Base-by-base conservation (phyloP, 2,329 filamentous ascomycete genomes). In the Alternaria sp. region DNA sequence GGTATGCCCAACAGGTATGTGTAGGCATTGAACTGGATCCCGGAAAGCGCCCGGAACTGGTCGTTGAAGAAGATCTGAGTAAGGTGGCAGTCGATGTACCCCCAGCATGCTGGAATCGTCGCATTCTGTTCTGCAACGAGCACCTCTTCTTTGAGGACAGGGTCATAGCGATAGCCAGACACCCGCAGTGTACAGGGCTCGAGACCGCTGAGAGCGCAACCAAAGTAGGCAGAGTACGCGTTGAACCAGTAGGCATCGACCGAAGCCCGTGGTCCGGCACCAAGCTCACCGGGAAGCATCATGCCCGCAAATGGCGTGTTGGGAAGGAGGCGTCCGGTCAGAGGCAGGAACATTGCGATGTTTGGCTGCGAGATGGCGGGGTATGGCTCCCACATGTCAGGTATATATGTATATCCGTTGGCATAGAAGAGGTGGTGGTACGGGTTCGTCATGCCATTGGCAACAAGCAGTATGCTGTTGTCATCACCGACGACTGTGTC, bases 361-460 rank as follows among this genome's bases (percentile, higher is more conserved):
- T 82, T 80, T 2, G 83, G 83, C 16, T 78, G 72, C 12, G 83
- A 85, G 2, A 78, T 70, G 3, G 84, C 79, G 12, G 75, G 68
- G 62, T 81, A 85, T 9, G 82, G 81, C 60, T 81, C 78, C 57
- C 73, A 78, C 41, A 80, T 79, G 40, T 80, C 78, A 4, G 82
- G 81, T 32, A 82, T 79, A 65, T 85, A 84, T 4, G 81, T 79
- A 71, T 81, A 86, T 22, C 84, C 84, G 57, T 82, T 78, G 43
- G 82, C 82, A 73, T 84, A 86, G 69, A 80, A 81, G 49, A 86
- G 78, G 66, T 85, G 83, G 56, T 83, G 80, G 64, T 85, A 85
- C 1, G 83, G 83, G 56, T 80, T 81, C 64, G 76, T 80, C 59
- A 85, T 76, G 8, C 74, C 74, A 45, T 73, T 74, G 14, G 72